These are phyloP conservation scores for Malassezia brasiliensis DNA, from an alignment of 1,284 basidiomycete species.

Conservation along the genomic window DNA sequence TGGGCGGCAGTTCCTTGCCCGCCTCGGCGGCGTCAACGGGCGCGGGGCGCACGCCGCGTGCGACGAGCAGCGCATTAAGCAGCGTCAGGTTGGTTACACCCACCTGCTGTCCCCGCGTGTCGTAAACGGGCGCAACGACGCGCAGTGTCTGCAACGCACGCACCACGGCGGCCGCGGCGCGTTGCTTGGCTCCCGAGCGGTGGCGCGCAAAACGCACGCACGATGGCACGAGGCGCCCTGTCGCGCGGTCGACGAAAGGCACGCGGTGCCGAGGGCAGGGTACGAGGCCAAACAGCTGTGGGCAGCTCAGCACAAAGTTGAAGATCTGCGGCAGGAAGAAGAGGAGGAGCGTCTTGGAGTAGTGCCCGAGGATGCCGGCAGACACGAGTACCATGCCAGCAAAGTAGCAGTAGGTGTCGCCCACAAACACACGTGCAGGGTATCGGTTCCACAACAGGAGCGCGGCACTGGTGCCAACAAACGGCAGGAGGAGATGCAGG, in stretches of 20 bases:
- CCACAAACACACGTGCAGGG: conserved; percentile 84
- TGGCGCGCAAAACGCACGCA: conserved; percentile 6
- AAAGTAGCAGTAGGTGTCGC: conserved; percentile 95
- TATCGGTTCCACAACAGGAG: conserved; percentile 57
- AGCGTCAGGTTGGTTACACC: conserved; percentile 42
- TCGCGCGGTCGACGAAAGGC: conserved; percentile 52
- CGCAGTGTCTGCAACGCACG: conserved; percentile 13
- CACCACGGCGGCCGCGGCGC: conserved; percentile 16
- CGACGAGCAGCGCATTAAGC: conserved; percentile 40
- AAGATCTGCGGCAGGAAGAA: conserved; percentile 98
- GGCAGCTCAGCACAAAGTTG: conserved; percentile 89
- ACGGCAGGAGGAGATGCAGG: conserved; percentile 87
- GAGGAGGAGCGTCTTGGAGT: conserved; percentile 86
- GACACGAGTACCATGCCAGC: conserved; percentile 54
- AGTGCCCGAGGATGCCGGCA: conserved; percentile 60
- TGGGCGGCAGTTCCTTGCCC: not conserved
- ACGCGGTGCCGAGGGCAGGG: conserved; percentile 88
- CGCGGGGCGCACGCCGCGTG: conserved; percentile 22
- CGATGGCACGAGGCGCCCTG: conserved; percentile 7
- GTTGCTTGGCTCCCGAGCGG: not conserved
- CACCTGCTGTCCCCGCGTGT: conserved; percentile 17
- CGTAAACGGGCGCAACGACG: conserved; percentile 24
- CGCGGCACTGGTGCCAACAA: conserved; percentile 77
- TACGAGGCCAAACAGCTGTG: conserved; percentile 86
- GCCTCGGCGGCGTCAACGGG: not conserved